Base-by-base conservation (phyloP, 169 alveolate species). In the Plasmodium falciparum region DNA sequence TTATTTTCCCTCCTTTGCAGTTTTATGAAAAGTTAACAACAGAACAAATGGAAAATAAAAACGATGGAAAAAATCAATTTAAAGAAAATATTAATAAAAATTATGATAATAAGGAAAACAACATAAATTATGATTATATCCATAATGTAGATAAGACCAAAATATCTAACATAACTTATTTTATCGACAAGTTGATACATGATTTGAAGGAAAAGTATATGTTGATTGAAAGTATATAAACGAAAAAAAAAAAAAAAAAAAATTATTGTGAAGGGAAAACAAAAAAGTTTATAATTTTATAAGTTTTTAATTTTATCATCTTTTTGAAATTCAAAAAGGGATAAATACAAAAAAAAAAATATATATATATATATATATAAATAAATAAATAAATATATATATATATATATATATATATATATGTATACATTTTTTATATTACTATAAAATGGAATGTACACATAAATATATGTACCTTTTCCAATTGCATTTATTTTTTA, bases 1-100 rank as follows among this genome's bases (percentile, higher is more conserved):
- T 83, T 43, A 62, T 83, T 61, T 83, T 83, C 15, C 91, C 91
- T 20, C n/a, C 58, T 71, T 63, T 83, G 58, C 49, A 59, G 9
- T 83, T 13, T 63, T 73, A 62, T 52, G 91, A 83, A 61, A 66
- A 62, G 52, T 15, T 29, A 26, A 58, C 13, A 3, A 22, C 6
- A 17, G 47, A 29, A 45, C 62, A 15, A 47, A 26, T 15, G 29
- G 45, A 17, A 7, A 13, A 17, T 56, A 17, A 29, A 39, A 12
- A 49, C 4, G 49, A 5, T 17, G 45, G 49, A 47, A 43, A 71
- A 61, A 49, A 49, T 52, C 22, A 22, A 7, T 20, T 4, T 22
- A 56, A n/a, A 56, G 26, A 63, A 39, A 11, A 29, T 52, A 43
- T 24, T 24, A 17, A 24, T n/a, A 80, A 3, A 80, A 22, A 33